Percentiles rank a stretch among this genome's conserved stretches.
phyloP scores from a whole-genome alignment of 306 rosid genomes.

The Senna siamea region DNA sequence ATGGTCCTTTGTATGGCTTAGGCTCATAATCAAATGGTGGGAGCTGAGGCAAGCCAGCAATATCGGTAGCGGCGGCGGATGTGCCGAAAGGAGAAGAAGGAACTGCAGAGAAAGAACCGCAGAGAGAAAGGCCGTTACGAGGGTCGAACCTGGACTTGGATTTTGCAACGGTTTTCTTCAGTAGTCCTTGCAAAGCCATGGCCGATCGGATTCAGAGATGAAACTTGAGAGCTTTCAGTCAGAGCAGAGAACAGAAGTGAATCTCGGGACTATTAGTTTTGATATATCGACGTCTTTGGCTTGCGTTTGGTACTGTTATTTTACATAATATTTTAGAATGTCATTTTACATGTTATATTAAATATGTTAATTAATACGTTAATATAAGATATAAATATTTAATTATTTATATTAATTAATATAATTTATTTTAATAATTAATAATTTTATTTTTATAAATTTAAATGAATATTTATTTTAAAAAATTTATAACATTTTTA shows the following conservation, averaged over 20 bases:
- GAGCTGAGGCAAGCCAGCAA: constrained; percentile 45
- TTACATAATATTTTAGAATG: too few species aligned
- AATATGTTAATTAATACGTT: too few species aligned
- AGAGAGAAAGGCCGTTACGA: constrained; percentile 25
- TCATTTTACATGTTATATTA: too few species aligned
- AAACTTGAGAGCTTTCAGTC: neutral
- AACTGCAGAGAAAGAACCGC: constrained; percentile 28
- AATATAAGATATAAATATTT: too few species aligned
- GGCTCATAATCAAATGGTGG: constrained; percentile 80
- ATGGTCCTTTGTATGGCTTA: constrained; percentile 66
- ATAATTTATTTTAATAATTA: too few species aligned
- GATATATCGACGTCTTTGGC: too few species aligned
- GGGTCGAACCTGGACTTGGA: constrained; percentile 16
- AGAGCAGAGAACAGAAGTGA: neutral
- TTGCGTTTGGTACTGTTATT: too few species aligned
- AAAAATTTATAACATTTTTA: too few species aligned
- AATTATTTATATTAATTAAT: too few species aligned
- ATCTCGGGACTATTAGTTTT: neutral
- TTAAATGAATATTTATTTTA: too few species aligned
- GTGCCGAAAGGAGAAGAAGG: constrained; percentile 39
- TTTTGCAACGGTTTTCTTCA: constrained; percentile 52
- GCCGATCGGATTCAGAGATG: constrained; percentile 23
- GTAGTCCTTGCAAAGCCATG: constrained; percentile 60
- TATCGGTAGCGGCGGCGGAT: constrained; percentile 34
- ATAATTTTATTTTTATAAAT: too few species aligned